Percentiles rank a stretch among this genome's conserved stretches.
These are phyloP conservation scores for Eimeria tenella DNA, from an alignment of 169 alveolate species.

Conservation along the genomic window DNA sequence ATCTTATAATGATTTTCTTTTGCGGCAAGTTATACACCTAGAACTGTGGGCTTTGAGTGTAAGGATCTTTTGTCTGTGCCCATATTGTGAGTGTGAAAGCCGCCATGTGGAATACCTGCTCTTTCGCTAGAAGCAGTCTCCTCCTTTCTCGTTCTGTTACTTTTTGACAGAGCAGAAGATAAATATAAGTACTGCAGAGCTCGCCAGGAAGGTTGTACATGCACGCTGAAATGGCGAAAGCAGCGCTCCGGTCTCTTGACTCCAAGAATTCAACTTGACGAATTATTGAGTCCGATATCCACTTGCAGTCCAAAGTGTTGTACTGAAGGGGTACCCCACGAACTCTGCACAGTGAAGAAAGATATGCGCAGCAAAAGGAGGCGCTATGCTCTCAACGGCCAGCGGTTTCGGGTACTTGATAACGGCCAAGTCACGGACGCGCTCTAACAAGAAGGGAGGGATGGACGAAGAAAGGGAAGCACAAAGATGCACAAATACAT, in stretches of 20 bases:
- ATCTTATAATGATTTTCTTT: too few species aligned
- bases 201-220: conserved; percentile 78
- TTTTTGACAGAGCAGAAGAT: conserved; percentile 52
- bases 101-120: conserved; percentile 22
- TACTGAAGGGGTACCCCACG: conserved; percentile 75
- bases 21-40: too few species aligned
- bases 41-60: too few species aligned
- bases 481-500: not conserved
- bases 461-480: not conserved
- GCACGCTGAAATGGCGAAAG: conserved; percentile 44
- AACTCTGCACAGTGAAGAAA: conserved; percentile 29
- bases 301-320: conserved; percentile 71
- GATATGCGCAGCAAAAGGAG: not conserved
- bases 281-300: conserved; percentile 68
- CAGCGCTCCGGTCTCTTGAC: conserved; percentile 67
- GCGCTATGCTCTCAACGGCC: too few species aligned
- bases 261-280: conserved; percentile 73
- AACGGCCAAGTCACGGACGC: too few species aligned
- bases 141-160: conserved; percentile 78
- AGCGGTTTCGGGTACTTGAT: too few species aligned
- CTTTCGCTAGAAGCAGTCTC: conserved; percentile 62
- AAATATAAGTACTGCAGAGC: conserved; percentile 69
- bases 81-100: too few species aligned
- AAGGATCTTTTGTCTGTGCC: too few species aligned
- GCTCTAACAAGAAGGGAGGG: not conserved